Conservation (phyloP, 129 eudicot genomes). For the Smallanthus sonchifolius region DNA sequence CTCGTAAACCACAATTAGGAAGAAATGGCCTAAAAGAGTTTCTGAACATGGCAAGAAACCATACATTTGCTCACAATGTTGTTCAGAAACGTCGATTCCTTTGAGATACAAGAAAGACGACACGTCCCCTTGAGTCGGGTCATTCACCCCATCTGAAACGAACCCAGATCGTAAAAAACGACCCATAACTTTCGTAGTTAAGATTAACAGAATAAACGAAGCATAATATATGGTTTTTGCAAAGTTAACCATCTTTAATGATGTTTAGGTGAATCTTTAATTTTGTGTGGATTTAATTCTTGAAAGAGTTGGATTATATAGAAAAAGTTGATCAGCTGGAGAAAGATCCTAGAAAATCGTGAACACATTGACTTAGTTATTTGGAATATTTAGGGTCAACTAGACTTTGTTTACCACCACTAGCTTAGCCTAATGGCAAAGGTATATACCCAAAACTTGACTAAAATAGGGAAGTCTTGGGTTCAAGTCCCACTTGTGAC, state of each 20-base stretch:
- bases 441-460: too few species aligned
- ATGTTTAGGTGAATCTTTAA: not conserved
- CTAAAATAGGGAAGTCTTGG: too few species aligned
- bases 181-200: constrained; percentile 19
- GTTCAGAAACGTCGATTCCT: constrained; percentile 24
- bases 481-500: too few species aligned
- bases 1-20: constrained; percentile 67
- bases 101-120: constrained; percentile 21
- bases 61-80: constrained; percentile 61
- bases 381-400: constrained; percentile 19
- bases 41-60: constrained; percentile 80
- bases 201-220: constrained; percentile 17
- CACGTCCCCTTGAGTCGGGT: not conserved
- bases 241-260: constrained; percentile 21
- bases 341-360: constrained; percentile 20
- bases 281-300: not conserved
- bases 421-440: too few species aligned
- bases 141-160: constrained; percentile 36
- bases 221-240: not conserved
- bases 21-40: constrained; percentile 53
- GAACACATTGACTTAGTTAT: not conserved
- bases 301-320: not conserved
- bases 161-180: constrained; percentile 27
- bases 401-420: too few species aligned
- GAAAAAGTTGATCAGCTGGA: constrained; percentile 4